Evolutionary conservation across 1,284 basidiomycete species (phyloP).

Genomic region (Melampsora americana): DNA sequence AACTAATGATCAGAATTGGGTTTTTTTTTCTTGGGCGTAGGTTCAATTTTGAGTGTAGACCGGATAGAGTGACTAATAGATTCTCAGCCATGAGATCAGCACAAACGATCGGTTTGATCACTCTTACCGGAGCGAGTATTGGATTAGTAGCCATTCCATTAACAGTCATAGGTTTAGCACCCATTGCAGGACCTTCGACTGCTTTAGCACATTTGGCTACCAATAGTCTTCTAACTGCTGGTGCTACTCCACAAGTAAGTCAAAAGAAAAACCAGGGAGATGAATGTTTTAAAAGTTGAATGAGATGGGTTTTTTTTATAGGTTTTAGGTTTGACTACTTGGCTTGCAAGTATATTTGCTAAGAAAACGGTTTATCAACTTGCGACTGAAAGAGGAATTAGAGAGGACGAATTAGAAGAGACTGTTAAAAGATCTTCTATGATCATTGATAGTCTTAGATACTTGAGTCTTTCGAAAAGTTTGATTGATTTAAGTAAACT

Average conservation of each 20-base stretch:
- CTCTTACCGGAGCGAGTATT: constrained; percentile 33
- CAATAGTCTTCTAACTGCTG: constrained; percentile 16
- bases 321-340: constrained; percentile 31
- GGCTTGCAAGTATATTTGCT: constrained; percentile 26
- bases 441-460: background rate
- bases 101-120: constrained; percentile 23
- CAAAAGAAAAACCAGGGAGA: too few relatives aligned
- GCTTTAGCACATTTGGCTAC: constrained; percentile 20
- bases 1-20: background rate
- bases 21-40: background rate
- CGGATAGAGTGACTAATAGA: constrained; percentile 22
- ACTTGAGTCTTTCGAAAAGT: background rate
- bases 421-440: constrained; percentile 4
- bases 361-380: constrained; percentile 28
- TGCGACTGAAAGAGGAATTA: constrained; percentile 32
- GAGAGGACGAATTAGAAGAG: constrained; percentile 28
- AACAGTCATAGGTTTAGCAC: constrained; percentile 20
- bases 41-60: constrained; percentile 37
- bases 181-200: constrained; percentile 25
- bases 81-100: constrained; percentile 33
- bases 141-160: constrained; percentile 32
- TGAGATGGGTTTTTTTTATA: background rate
- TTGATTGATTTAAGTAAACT: background rate
- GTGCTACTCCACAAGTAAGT: constrained; percentile 30
- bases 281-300: too few relatives aligned